Evolutionary conservation across 345 rosid genomes (phyloP), one percentile per base, ranked within the genome.

Genomic region (Gossypioides kirkii): DNA sequence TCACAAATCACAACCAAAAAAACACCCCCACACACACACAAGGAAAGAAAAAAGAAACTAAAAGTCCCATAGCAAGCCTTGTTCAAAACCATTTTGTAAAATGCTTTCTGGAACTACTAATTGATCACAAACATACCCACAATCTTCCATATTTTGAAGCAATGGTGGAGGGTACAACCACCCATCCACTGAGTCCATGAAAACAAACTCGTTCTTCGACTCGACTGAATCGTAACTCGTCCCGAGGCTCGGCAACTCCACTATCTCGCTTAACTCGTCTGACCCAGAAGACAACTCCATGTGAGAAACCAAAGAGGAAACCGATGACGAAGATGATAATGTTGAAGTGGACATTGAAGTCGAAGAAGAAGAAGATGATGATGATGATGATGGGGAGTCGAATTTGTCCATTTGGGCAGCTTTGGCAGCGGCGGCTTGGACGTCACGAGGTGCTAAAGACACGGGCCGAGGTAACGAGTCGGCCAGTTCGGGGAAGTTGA

Each of bases 341-440:
- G 72, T 46, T 12, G 80, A 45, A 22, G 84, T 42, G 8, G 73
- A 32, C 38, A 32, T 32, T 1, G 38, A 61, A 43, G 79, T 55
- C 13, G 80, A 76, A 2, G 89, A 67, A 0, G 82, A 75, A 0
- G 82, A 75, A 1, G 84, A 76, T 2, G 85, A 69, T 8, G 77
- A 16, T 0, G 84, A 76, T 2, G 85, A 69, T 8, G 77, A 16
- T 0, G 70, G 54, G 3, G 50, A 53, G 52, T 82, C 78, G 25
- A 80, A 73, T 4, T 68, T 71, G 66, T 84, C 81, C 98, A 90
- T 94, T 32, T 83, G 89, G 10, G 98, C 97, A 0, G 98, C 98
- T 76, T 87, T 88, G 14, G 90, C 81, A n/a, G 98, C 98, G 1
- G 98, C 98, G 0, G 91, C 93, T 74, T 94, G 98, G 13, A 91